These are phyloP conservation scores for Aureobasidium sp. DNA, from an alignment of 2,329 filamentous ascomycete species.

Conservation along the genomic window DNA sequence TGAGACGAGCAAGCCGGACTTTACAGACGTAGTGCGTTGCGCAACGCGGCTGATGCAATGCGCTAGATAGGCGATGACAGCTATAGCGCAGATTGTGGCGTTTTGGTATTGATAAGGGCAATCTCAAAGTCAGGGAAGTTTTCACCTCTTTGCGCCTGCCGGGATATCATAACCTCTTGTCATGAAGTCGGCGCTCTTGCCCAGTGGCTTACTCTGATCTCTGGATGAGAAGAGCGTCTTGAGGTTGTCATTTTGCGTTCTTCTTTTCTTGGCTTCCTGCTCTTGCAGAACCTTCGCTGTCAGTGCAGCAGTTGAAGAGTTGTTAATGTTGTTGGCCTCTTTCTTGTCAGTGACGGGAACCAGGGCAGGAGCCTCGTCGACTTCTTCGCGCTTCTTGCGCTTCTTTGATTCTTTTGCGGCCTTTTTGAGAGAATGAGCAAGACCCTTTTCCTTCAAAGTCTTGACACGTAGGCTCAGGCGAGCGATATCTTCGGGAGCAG, in stretches of 20 bases:
- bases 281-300: conserved; percentile 83
- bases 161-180: conserved; percentile 39
- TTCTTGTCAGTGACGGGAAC: conserved; percentile 4
- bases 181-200: conserved; percentile 44
- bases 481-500: conserved; percentile 61
- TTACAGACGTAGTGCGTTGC: background rate
- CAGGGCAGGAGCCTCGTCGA: conserved; percentile 16
- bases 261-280: conserved; percentile 78
- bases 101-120: background rate
- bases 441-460: conserved; percentile 60
- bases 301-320: conserved; percentile 73
- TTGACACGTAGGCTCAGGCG: conserved; percentile 59
- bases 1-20: background rate
- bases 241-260: conserved; percentile 51
- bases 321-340: conserved; percentile 63
- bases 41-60: background rate
- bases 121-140: background rate
- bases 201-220: conserved; percentile 29
- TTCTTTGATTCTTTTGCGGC: conserved; percentile 62
- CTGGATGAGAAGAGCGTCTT: conserved; percentile 40
- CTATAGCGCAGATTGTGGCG: background rate
- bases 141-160: conserved; percentile 22
- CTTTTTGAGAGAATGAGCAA: conserved; percentile 87
- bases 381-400: conserved; percentile 40
- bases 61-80: background rate